phyloP scores from a whole-genome alignment of 2,329 filamentous ascomycete genomes.

The Malbranchea cinnamomea region DNA sequence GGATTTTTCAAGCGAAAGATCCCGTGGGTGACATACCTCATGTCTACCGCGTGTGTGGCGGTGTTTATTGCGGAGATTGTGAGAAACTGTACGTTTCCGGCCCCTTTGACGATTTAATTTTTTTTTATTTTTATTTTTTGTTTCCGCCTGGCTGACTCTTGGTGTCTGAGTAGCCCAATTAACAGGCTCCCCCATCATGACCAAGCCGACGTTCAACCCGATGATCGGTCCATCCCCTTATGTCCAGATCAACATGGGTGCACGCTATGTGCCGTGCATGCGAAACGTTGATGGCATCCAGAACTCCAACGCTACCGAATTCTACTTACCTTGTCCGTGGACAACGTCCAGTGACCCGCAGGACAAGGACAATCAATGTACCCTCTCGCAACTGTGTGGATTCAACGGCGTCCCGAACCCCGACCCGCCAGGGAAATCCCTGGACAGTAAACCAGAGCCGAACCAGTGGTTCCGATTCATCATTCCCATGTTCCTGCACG shows the following conservation, averaged over 20 bases:
- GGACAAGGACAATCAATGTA: slow-evolving; percentile 43
- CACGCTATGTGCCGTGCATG: slow-evolving; percentile 88
- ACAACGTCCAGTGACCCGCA: slow-evolving; percentile 45
- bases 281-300: slow-evolving; percentile 45
- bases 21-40: slow-evolving; percentile 69
- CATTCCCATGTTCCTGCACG: slow-evolving; percentile 85
- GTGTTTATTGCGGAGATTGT: slow-evolving; percentile 85
- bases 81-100: slow-evolving; percentile 62
- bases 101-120: no score
- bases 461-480: slow-evolving; percentile 98
- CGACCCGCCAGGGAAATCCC: slow-evolving; percentile 26
- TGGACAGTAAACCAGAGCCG: slow-evolving; percentile 48
- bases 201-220: slow-evolving; percentile 75
- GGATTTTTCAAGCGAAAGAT: slow-evolving; percentile 43
- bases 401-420: slow-evolving; percentile 64
- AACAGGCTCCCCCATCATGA: slow-evolving; percentile 55
- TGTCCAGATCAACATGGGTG: slow-evolving; percentile 92
- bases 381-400: slow-evolving; percentile 67
- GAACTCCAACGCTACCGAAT: slow-evolving; percentile 15
- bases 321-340: slow-evolving; percentile 66
- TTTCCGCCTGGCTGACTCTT: slow-evolving; percentile 6
- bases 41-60: slow-evolving; percentile 60
- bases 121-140: slow-evolving; percentile 5
- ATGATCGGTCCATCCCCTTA: slow-evolving; percentile 93
- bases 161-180: slow-evolving; percentile 41